Conservation (phyloP, 306 rosid species). For the Malus orientalis region DNA sequence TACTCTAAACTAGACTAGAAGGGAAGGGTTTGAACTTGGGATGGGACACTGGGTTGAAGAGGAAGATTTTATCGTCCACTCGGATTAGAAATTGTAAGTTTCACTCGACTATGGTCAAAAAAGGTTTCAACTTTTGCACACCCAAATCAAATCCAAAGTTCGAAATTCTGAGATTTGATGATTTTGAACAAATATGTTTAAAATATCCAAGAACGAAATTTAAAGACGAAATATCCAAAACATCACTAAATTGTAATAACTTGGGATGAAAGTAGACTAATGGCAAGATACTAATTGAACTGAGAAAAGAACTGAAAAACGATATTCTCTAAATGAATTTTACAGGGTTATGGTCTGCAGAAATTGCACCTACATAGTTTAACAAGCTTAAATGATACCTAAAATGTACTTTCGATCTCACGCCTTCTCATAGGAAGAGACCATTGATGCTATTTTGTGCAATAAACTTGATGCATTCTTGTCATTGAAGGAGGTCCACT, state of each 20-base stretch:
- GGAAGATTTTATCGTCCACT: neutral
- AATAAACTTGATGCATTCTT: conserved; percentile 38
- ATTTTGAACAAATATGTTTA: neutral
- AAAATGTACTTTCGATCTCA: neutral
- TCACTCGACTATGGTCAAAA: neutral
- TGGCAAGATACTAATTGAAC: neutral
- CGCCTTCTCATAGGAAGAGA: conserved; percentile 21
- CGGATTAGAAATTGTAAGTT: neutral
- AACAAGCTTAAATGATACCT: neutral
- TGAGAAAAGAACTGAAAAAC: neutral
- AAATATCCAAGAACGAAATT: neutral
- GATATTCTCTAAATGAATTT: neutral
- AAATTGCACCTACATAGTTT: neutral
- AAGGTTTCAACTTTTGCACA: neutral
- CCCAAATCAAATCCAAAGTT: neutral
- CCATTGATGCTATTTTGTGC: conserved; percentile 50
- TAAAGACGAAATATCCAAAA: too few relatives aligned
- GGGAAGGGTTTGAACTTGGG: neutral
- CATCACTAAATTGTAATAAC: neutral
- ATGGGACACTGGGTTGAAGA: neutral
- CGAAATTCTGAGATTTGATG: neutral
- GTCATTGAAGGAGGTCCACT: conserved; percentile 37
- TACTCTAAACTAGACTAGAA: neutral
- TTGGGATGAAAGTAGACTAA: neutral
- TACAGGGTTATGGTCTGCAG: neutral